Evolutionary conservation across 2,329 filamentous ascomycete species (phyloP), one percentile per base, ranked within the genome.

Genomic region (Chrysoporthe austroafricana): DNA sequence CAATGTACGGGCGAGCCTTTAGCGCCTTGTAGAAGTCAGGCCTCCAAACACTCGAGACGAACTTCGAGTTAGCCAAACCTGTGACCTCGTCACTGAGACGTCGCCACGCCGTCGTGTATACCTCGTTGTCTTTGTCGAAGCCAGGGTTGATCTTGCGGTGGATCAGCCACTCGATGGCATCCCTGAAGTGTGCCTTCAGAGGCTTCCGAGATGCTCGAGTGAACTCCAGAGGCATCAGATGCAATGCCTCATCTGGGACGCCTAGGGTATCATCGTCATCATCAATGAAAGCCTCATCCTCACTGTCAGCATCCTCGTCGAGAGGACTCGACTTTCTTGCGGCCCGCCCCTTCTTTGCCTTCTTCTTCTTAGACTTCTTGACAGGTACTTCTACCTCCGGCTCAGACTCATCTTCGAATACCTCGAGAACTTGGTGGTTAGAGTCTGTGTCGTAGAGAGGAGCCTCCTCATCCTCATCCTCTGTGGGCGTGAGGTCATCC

Each of bases 121-220:
- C 80, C 8, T 86, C 82, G 69, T 92, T 87, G 5, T 85, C 79
- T 21, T 84, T 74, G 13, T 85, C 79, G 73, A 94, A 94, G 0
- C 83, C 87, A 0, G 91, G 91, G 71, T 94, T 90, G 62, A 96
- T 83, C 72, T 90, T 90, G 74, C 91, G 91, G 73, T 93, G 91
- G 2, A 95, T 89, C 79, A 94, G 90, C 91, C 91, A 95, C 75
- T 93, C 91, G 1, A 95, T 83, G 0, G 88, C 90, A 72, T 90
- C 88, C 60, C 86, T 86, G 79, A 95, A 95, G 62, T 94, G 87
- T 50, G 92, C 88, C 71, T 88, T 89, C 0, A 90, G 80, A 62
- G 90, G 90, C 72, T 89, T 89, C 70, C 89, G 88, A 0, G 87
- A 85, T 66, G 90, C 84, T 3, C 84, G 79, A 0, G 89, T 91